Conservation (phyloP, 1,284 basidiomycete genomes). For the Fomitopsis pinicola region DNA sequence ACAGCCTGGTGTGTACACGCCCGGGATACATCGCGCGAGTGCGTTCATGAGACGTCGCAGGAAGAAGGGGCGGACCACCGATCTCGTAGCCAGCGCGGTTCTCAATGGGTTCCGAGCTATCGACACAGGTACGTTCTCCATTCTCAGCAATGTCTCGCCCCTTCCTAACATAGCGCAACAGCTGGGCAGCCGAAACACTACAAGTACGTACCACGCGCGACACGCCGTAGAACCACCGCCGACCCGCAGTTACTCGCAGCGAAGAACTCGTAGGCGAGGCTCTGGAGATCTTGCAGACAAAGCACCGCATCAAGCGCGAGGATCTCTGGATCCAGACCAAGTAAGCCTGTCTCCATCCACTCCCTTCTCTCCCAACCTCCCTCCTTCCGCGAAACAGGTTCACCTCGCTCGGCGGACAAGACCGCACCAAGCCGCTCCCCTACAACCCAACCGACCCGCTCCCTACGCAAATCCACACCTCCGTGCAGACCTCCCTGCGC, state of each 20-base stretch:
- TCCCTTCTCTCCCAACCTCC: neutral
- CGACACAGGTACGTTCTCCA: slow-evolving; percentile 58
- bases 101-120: slow-evolving; percentile 73
- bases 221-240: neutral
- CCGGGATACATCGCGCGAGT: slow-evolving; percentile 38
- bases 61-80: slow-evolving; percentile 71
- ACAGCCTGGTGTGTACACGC: slow-evolving; percentile 70
- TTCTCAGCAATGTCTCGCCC: neutral
- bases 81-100: slow-evolving; percentile 67
- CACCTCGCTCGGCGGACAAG: slow-evolving; percentile 71
- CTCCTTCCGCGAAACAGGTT: slow-evolving; percentile 39
- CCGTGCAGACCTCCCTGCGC: slow-evolving; percentile 44
- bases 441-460: slow-evolving; percentile 58
- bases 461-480: slow-evolving; percentile 47
- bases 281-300: slow-evolving; percentile 36
- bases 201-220: slow-evolving; percentile 36
- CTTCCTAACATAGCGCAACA: slow-evolving; percentile 21
- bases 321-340: slow-evolving; percentile 61
- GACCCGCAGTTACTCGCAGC: slow-evolving; percentile 30
- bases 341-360: slow-evolving; percentile 30
- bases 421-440: slow-evolving; percentile 62
- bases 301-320: slow-evolving; percentile 33
- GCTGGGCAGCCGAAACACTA: slow-evolving; percentile 80
- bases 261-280: slow-evolving; percentile 79
- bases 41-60: slow-evolving; percentile 26